Evolutionary conservation across 345 rosid species (phyloP).

Genomic region (Kernera saxatilis): DNA sequence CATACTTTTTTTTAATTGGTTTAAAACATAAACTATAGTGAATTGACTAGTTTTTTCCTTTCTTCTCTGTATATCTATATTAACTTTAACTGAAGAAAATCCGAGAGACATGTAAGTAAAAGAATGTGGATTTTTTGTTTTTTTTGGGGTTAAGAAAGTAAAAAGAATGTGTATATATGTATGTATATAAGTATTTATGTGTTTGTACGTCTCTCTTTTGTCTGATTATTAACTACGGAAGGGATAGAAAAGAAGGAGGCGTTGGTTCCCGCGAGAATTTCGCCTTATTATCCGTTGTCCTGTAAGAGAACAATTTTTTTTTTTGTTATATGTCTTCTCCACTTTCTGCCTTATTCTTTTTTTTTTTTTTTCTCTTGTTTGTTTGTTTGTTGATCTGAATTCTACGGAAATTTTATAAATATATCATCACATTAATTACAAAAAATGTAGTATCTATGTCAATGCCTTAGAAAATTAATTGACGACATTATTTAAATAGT

Average conservation of each 20-base stretch:
- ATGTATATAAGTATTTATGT: not conserved
- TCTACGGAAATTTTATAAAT: not conserved
- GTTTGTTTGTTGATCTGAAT: not conserved
- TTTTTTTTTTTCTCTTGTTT: slow-evolving; percentile 33
- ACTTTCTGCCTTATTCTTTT: slow-evolving; percentile 62
- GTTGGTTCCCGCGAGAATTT: slow-evolving; percentile 40
- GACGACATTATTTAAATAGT: not conserved
- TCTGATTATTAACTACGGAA: slow-evolving; percentile 5
- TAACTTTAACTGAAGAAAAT: not conserved
- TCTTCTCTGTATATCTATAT: not conserved
- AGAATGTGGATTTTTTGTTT: no score
- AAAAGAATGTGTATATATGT: not conserved
- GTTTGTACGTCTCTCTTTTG: slow-evolving; percentile 16
- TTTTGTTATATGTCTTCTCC: slow-evolving; percentile 54
- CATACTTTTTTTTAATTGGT: not conserved
- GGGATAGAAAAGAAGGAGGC: slow-evolving; percentile 18
- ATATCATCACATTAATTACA: not conserved
- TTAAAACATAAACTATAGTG: not conserved
- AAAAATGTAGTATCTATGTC: not conserved
- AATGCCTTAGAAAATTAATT: not conserved
- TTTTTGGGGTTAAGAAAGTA: no score
- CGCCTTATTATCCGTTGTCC: slow-evolving; percentile 37
- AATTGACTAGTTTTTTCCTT: not conserved
- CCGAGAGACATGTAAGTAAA: not conserved
- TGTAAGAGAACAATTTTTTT: slow-evolving; percentile 19